Evolutionary conservation across 2,329 filamentous ascomycete species (phyloP).

Genomic region (Thermomyces lanuginosus): DNA sequence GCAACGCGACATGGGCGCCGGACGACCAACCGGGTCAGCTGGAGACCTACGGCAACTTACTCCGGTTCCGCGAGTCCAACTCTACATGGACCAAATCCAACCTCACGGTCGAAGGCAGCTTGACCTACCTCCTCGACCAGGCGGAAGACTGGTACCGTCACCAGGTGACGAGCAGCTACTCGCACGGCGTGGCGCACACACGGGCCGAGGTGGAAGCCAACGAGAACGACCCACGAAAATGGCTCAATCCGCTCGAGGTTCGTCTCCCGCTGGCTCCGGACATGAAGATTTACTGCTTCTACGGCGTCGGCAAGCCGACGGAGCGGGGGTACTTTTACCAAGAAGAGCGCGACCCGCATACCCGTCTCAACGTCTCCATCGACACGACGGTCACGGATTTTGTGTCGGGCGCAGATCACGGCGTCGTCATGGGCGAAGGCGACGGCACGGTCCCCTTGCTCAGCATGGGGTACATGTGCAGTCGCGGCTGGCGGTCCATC

Average conservation of each 20-base stretch:
- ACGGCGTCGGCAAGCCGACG: slow-evolving; percentile 81
- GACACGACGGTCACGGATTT: slow-evolving; percentile 34
- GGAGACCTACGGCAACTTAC: slow-evolving; percentile 59
- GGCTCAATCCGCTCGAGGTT: slow-evolving; percentile 92
- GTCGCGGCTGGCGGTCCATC: slow-evolving; percentile 74
- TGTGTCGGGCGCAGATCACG: slow-evolving; percentile 48
- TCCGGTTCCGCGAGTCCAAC: slow-evolving; percentile 60
- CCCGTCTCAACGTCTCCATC: slow-evolving; percentile 38
- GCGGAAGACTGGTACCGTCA: slow-evolving; percentile 74
- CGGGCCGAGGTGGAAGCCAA: slow-evolving; percentile 65
- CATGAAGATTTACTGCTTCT: slow-evolving; percentile 94
- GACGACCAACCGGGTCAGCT: slow-evolving; percentile 65
- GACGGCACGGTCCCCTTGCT: slow-evolving; percentile 93
- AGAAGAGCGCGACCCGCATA: slow-evolving; percentile 47
- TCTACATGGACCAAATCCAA: slow-evolving; percentile 52
- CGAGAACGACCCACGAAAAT: slow-evolving; percentile 60
- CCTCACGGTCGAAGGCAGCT: slow-evolving; percentile 60
- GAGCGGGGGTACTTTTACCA: slow-evolving; percentile 89
- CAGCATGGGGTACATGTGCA: slow-evolving; percentile 90
- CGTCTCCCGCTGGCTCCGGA: slow-evolving; percentile 72
- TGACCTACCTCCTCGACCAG: slow-evolving; percentile 61
- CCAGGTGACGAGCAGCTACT: slow-evolving; percentile 60
- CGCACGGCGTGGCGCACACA: slow-evolving; percentile 72
- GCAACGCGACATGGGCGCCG: slow-evolving; percentile 69
- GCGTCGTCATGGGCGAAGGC: slow-evolving; percentile 88